phyloP scores from a whole-genome alignment of 805 yeast species.

The Saccharomycopsis fermentans region DNA sequence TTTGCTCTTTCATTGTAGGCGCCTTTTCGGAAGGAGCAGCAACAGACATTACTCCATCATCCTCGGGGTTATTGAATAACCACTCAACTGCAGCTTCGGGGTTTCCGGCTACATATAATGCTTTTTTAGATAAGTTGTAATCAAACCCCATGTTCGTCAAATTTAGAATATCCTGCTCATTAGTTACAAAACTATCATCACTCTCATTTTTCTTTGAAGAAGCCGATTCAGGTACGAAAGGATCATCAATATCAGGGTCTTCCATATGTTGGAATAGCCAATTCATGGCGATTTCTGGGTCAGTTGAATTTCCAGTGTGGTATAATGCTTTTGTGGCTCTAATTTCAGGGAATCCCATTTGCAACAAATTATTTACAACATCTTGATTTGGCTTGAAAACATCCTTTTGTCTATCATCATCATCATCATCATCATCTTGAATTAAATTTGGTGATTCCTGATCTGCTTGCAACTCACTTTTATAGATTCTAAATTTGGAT shows the following conservation, averaged over 20 bases:
- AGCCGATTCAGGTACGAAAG: constrained; percentile 31
- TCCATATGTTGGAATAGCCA: constrained; percentile 90
- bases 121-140: constrained; percentile 55
- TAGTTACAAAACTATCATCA: constrained; percentile 19
- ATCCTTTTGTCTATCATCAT: constrained; percentile 19
- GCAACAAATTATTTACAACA: constrained; percentile 43
- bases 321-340: constrained; percentile 60
- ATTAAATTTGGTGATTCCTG: constrained; percentile 32
- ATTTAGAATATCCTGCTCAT: constrained; percentile 34
- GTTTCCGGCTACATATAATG: constrained; percentile 50
- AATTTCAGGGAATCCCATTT: constrained; percentile 82
- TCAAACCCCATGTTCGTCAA: constrained; percentile 74
- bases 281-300: constrained; percentile 69
- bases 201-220: constrained; percentile 7
- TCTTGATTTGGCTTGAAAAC: constrained; percentile 46
- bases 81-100: constrained; percentile 80
- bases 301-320: constrained; percentile 52
- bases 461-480: not conserved
- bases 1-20: constrained; percentile 14
- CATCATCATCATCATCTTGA: constrained; percentile 25
- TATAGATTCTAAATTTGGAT: constrained; percentile 23
- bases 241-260: constrained; percentile 64
- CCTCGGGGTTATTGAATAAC: constrained; percentile 78
- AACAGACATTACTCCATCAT: constrained; percentile 45
- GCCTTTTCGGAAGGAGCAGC: constrained; percentile 11